Base-by-base conservation (phyloP, 78 protist genomes). In the Planoprotostelium fungivorum region DNA sequence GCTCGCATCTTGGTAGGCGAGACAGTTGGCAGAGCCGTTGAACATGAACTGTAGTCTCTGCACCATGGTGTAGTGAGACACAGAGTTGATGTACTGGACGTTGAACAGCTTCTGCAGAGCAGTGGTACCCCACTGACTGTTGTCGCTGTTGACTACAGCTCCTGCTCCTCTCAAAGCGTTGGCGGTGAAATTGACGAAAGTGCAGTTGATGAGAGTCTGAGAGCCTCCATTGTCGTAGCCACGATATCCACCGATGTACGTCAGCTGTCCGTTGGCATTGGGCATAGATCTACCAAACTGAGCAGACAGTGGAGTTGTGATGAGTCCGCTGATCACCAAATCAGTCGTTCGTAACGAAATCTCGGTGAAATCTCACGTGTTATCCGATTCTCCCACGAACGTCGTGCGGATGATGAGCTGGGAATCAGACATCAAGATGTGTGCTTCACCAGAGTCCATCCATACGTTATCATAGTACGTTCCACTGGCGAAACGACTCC, bases 1-100 rank as follows among this genome's bases (percentile, higher is more conserved):
- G 73, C 73, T 51, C 73, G 73, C 73, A 51, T 51, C 73, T 51
- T 51, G 73, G 73, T 51, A 51, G 73, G 73, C 73, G 31, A 51
- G 16, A 51, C 73, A 51, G 73, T 51, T 51, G 5, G 73, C 5
- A 16, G 73, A 51, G 73, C 73, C 73, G 16, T 51, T 51, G 73
- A 51, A 51, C 73, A 51, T 51, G 16, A 51, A 51, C 73, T 51
- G 73, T 25, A 51, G 73, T 51, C 73, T 16, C 16, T 51, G 73
- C 31, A 51, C 73, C 73, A 51, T 51, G 73, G 73, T 51, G 73
- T 51, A 51, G 73, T 51, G 73, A 16, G 73, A 51, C 73, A 51
- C 73, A 51, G 73, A 5, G 16, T 51, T 51, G 73, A 51, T 51
- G 73, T 51, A 51, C 73, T 5, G 5, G 73, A 16, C 31, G 73